These are phyloP conservation scores for Paramyrothecium roridum DNA, from an alignment of 2,329 filamentous ascomycete genomes.

Conservation along the genomic window DNA sequence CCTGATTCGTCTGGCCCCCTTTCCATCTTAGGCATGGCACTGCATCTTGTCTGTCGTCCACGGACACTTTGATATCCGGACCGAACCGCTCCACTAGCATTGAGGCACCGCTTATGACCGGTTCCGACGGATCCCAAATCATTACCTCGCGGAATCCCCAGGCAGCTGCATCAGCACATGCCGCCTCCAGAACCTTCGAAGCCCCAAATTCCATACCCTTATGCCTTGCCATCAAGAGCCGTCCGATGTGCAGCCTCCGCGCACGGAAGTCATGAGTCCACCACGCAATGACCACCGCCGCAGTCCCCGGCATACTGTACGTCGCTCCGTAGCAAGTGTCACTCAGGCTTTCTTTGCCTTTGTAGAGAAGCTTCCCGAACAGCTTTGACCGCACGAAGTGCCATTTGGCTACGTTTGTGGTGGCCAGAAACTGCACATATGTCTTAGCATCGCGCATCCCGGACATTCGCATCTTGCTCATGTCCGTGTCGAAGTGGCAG, in stretches of 20 bases:
- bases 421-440: slow-evolving; percentile 29
- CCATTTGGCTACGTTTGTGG: slow-evolving; percentile 8
- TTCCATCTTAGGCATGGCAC: slow-evolving; percentile 33
- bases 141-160: slow-evolving; percentile 29
- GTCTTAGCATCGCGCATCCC: slow-evolving; percentile 18
- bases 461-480: slow-evolving; percentile 19
- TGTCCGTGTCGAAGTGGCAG: slow-evolving; percentile 19
- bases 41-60: slow-evolving; percentile 25
- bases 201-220: slow-evolving; percentile 19
- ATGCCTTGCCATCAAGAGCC: slow-evolving; percentile 9
- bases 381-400: slow-evolving; percentile 22
- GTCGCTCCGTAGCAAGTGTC: slow-evolving; percentile 2
- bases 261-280: slow-evolving; percentile 32
- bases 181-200: slow-evolving; percentile 25
- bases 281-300: slow-evolving; percentile 23
- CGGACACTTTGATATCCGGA: slow-evolving; percentile 15
- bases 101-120: slow-evolving; percentile 21
- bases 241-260: slow-evolving; percentile 12
- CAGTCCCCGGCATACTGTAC: slow-evolving; percentile 4
- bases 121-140: slow-evolving; percentile 31
- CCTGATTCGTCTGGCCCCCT: slow-evolving; percentile 14
- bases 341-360: slow-evolving; percentile 2
- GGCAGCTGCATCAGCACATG: slow-evolving; percentile 25
- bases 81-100: slow-evolving; percentile 22
- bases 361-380: slow-evolving; percentile 17